These are phyloP conservation scores for Omphalotus olearius DNA, from an alignment of 1,284 basidiomycete species.

Conservation along the genomic window DNA sequence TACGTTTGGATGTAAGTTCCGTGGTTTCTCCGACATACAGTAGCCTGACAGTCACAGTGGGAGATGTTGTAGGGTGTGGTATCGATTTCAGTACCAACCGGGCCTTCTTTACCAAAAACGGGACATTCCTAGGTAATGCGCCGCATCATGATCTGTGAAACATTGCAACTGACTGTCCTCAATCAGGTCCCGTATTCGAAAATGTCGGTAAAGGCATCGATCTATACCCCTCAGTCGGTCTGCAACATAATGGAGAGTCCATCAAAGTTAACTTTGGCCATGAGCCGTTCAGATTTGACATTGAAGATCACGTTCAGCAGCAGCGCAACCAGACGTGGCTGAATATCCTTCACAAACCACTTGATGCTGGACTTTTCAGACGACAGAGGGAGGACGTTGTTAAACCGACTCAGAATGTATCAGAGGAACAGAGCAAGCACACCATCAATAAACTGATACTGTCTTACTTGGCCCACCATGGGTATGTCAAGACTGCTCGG, in stretches of 20 bases:
- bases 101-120: constrained; percentile 91
- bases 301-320: constrained; percentile 74
- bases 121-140: constrained; percentile 63
- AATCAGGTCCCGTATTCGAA: constrained; percentile 64
- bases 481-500: constrained; percentile 65
- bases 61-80: constrained; percentile 86
- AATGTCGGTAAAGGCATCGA: constrained; percentile 61
- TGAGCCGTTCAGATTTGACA: constrained; percentile 82
- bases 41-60: constrained; percentile 43
- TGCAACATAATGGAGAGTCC: constrained; percentile 72
- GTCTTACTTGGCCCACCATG: constrained; percentile 77
- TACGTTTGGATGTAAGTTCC: constrained; percentile 61
- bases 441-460: constrained; percentile 69
- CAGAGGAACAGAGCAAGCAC: constrained; percentile 37
- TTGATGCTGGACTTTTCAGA: constrained; percentile 31
- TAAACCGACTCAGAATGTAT: constrained; percentile 9
- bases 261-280: constrained; percentile 85
- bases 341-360: constrained; percentile 52
- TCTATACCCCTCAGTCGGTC: constrained; percentile 82
- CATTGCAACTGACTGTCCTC: not conserved
- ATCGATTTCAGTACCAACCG: constrained; percentile 78
- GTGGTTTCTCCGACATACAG: not conserved
- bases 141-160: no score
- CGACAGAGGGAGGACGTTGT: constrained; percentile 18
- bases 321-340: constrained; percentile 60